phyloP scores from a whole-genome alignment of 2,329 filamentous ascomycete species.

The Pseudogymnoascus verrucosus region DNA sequence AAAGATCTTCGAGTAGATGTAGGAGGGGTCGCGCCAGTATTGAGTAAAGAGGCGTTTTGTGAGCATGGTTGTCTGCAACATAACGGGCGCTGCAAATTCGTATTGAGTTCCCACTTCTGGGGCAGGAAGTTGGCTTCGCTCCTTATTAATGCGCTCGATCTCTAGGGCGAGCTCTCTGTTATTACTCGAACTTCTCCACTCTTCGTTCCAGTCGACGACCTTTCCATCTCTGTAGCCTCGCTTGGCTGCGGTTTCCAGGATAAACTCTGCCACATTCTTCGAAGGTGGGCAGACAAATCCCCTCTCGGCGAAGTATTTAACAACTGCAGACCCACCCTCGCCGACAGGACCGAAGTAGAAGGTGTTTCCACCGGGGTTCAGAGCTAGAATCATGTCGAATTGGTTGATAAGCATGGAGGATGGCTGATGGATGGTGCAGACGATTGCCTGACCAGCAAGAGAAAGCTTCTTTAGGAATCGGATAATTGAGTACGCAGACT shows the following conservation, averaged over 20 bases:
- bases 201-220: slow-evolving; percentile 57
- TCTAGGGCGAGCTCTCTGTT: slow-evolving; percentile 48
- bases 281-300: slow-evolving; percentile 44
- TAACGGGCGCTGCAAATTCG: slow-evolving; percentile 65
- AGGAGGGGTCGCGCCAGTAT: slow-evolving; percentile 54
- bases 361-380: slow-evolving; percentile 56
- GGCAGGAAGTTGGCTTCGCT: slow-evolving; percentile 40
- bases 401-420: slow-evolving; percentile 44
- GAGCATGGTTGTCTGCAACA: slow-evolving; percentile 55
- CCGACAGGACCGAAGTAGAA: slow-evolving; percentile 65
- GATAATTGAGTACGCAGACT: slow-evolving; percentile 56
- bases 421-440: slow-evolving; percentile 50
- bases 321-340: slow-evolving; percentile 46
- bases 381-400: slow-evolving; percentile 55
- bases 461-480: slow-evolving; percentile 55
- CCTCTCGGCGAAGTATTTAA: slow-evolving; percentile 55
- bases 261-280: slow-evolving; percentile 43
- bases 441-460: slow-evolving; percentile 43
- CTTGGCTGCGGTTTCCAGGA: slow-evolving; percentile 25
- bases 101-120: slow-evolving; percentile 43
- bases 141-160: slow-evolving; percentile 53
- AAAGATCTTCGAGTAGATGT: slow-evolving; percentile 38
- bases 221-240: slow-evolving; percentile 30
- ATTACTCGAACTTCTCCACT: slow-evolving; percentile 60
- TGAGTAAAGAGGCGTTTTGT: slow-evolving; percentile 53